Evolutionary conservation across 2,329 filamentous ascomycete species (phyloP).

Genomic region (Proliferodiscus dingleyae): DNA sequence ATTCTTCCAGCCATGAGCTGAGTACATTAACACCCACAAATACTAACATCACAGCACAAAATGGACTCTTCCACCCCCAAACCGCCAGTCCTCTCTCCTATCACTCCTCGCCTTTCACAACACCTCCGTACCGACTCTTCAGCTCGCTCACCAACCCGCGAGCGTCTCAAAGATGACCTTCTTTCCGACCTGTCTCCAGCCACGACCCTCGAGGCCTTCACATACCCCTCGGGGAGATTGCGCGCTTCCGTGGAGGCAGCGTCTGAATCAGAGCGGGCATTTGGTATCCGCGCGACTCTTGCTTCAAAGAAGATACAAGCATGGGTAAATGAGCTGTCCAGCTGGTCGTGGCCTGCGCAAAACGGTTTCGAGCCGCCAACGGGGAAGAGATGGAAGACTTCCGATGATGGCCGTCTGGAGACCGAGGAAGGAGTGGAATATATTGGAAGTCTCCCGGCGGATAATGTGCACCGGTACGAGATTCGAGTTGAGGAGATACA

Average conservation of each 20-base stretch:
- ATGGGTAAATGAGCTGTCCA: constrained; percentile 68
- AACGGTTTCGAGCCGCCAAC: constrained; percentile 48
- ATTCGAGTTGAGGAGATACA: constrained; percentile 69
- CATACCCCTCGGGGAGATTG: constrained; percentile 46
- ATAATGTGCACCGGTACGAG: constrained; percentile 65
- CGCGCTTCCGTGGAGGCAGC: constrained; percentile 58
- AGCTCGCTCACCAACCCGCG: constrained; percentile 26
- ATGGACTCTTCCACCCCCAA: constrained; percentile 21
- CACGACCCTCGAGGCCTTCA: constrained; percentile 56
- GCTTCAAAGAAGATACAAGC: constrained; percentile 66
- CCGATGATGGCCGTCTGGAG: constrained; percentile 13
- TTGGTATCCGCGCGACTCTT: constrained; percentile 65
- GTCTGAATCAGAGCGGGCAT: constrained; percentile 61
- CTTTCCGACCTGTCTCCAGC: constrained; percentile 57
- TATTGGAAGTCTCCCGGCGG: constrained; percentile 60
- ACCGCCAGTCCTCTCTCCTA: constrained; percentile 17
- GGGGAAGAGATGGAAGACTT: constrained; percentile 38
- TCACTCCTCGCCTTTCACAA: constrained; percentile 21
- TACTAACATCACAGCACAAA: constrained; percentile 19
- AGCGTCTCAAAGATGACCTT: constrained; percentile 46
- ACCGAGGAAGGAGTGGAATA: constrained; percentile 19
- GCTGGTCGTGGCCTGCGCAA: constrained; percentile 52
- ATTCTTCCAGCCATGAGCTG: constrained; percentile 17
- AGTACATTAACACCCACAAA: constrained; percentile 5
- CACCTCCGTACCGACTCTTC: constrained; percentile 5